phyloP scores from a whole-genome alignment of 2,329 filamentous ascomycete species.

The Microcera coccophila region DNA sequence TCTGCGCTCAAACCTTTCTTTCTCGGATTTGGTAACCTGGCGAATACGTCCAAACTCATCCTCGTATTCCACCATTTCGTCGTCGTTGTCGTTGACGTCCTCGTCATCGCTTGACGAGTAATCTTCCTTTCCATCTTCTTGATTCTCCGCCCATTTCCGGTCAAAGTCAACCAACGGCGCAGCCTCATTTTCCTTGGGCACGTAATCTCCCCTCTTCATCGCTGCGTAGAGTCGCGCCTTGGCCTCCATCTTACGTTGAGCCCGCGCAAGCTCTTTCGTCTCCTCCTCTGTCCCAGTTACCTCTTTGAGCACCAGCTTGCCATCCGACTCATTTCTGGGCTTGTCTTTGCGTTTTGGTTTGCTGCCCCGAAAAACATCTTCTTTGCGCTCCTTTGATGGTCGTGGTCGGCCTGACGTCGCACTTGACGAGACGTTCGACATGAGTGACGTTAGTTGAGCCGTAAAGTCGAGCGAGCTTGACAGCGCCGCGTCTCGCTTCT shows the following conservation, averaged over 20 bases:
- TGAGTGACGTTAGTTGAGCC: conserved; percentile 80
- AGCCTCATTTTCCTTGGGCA: conserved; percentile 61
- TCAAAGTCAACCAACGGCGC: conserved; percentile 87
- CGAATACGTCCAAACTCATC: conserved; percentile 91
- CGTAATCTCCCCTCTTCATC: conserved; percentile 84
- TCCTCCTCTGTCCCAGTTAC: conserved; percentile 56
- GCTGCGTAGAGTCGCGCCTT: conserved; percentile 85
- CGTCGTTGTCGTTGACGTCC: conserved; percentile 40
- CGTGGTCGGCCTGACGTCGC: conserved; percentile 42
- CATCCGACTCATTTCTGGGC: conserved; percentile 45
- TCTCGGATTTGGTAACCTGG: conserved; percentile 66
- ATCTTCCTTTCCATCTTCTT: conserved; percentile 53
- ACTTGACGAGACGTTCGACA: conserved; percentile 52
- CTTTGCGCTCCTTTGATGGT: conserved; percentile 42
- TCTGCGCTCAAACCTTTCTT: conserved; percentile 58
- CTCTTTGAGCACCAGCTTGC: conserved; percentile 50
- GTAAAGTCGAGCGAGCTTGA: conserved; percentile 77
- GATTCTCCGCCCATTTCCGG: conserved; percentile 80
- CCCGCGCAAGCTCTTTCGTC: conserved; percentile 64
- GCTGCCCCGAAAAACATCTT: conserved; percentile 42
- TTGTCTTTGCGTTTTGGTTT: conserved; percentile 24
- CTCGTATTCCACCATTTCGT: conserved; percentile 75
- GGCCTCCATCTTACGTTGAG: conserved; percentile 79
- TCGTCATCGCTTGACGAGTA: conserved; percentile 47
- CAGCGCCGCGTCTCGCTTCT: conserved; percentile 65